A percentile compares a stretch with the other conserved stretches of the same genome.
Conservation (phyloP, 108 stramenopile species). For the Hondaea fermentalgiana region DNA sequence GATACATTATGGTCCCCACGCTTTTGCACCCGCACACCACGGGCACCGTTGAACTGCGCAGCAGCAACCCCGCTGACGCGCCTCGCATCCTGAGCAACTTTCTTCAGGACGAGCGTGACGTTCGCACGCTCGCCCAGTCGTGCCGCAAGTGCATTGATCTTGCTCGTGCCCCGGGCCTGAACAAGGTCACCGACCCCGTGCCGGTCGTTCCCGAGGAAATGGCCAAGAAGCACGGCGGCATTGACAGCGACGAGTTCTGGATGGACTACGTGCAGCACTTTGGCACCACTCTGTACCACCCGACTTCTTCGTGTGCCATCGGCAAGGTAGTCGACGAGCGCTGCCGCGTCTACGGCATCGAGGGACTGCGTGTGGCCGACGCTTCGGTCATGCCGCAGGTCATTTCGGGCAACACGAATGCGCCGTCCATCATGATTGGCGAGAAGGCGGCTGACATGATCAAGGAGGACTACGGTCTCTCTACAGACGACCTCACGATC, state of each 20-base stretch:
- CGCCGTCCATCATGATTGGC: conserved; percentile 46
- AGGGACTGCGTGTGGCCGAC: conserved; percentile 42
- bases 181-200: not conserved
- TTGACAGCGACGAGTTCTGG: not conserved
- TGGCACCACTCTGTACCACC: conserved; percentile 42
- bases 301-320: conserved; percentile 44
- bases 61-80: not conserved
- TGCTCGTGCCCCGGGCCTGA: not conserved
- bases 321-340: conserved; percentile 42
- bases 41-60: not conserved
- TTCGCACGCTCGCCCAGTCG: not conserved
- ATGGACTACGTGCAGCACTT: not conserved
- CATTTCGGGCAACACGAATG: conserved; percentile 39
- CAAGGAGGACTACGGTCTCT: not conserved
- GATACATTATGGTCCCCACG: not conserved
- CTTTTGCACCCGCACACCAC: not conserved
- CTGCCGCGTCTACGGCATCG: conserved; percentile 33
- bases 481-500: not conserved
- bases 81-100: not conserved
- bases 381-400: conserved; percentile 38
- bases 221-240: not conserved
- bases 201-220: not conserved
- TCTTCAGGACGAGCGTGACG: not conserved
- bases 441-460: conserved; percentile 40
- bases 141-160: not conserved